Evolutionary conservation across 257 asterid genomes (phyloP).

Genomic region (Gentiana dahurica): DNA sequence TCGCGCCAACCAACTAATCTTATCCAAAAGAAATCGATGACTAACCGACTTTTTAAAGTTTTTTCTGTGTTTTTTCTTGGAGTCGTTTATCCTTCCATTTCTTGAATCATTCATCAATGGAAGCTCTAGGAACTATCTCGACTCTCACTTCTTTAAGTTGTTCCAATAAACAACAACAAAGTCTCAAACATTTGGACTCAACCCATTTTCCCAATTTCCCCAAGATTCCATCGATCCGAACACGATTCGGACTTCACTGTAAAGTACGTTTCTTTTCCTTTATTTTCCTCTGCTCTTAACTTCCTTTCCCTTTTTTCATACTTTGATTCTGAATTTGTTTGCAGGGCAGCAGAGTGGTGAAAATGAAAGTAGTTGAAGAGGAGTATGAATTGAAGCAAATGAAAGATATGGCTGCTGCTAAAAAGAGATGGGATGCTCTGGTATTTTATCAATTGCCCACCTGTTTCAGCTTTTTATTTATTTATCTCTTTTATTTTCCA

Average conservation of each 20-base stretch:
- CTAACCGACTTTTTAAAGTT: no score
- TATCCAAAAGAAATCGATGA: no score
- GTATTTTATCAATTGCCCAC: conserved; percentile 24
- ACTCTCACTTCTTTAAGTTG: conserved; percentile 28
- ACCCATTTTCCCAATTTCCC: conserved; percentile 19
- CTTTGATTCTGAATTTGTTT: conserved; percentile 8
- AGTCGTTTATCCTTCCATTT: no score
- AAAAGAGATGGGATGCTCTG: conserved; percentile 95
- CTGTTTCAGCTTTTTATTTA: no score
- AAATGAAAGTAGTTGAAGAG: conserved; percentile 76
- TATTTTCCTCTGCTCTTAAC: conserved; percentile 3
- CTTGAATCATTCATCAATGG: conserved; percentile 28
- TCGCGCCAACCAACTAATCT: no score
- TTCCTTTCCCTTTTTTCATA: neutral
- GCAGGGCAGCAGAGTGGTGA: conserved; percentile 34
- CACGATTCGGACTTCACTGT: conserved; percentile 17
- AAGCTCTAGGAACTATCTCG: conserved; percentile 32
- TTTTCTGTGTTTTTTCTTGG: no score
- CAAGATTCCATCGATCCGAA: conserved; percentile 17
- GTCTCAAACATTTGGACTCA: conserved; percentile 24
- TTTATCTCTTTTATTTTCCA: no score
- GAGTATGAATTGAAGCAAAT: conserved; percentile 88
- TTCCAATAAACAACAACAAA: conserved; percentile 23
- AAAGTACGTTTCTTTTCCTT: conserved; percentile 19
- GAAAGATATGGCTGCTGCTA: conserved; percentile 97